These are phyloP conservation scores for Arthrobotrys musiformis DNA, from an alignment of 2,329 filamentous ascomycete genomes.

Conservation along the genomic window DNA sequence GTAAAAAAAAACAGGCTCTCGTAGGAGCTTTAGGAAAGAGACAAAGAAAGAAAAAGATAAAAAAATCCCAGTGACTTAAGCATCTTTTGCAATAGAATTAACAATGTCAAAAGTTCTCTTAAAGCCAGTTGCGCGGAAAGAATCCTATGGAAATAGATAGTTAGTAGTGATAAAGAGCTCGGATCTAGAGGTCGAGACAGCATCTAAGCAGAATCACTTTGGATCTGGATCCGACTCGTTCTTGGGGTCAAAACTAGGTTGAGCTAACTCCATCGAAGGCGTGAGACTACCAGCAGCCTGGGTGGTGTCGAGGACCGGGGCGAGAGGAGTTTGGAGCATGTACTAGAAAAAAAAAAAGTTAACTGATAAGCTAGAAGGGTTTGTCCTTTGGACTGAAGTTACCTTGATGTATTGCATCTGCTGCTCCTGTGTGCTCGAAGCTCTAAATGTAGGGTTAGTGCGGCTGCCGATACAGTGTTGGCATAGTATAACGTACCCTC, in stretches of 20 bases:
- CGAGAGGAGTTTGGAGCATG: constrained; percentile 54
- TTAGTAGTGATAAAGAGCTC: neutral
- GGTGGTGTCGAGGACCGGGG: constrained; percentile 46
- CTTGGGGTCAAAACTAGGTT: constrained; percentile 1
- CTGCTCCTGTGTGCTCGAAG: constrained; percentile 38
- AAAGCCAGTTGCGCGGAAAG: neutral
- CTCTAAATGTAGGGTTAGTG: constrained; percentile 8
- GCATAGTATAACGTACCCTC: constrained; percentile 22
- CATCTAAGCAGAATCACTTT: neutral
- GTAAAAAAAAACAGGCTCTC: neutral
- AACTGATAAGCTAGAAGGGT: neutral
- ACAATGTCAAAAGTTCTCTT: constrained; percentile 19
- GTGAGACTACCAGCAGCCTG: constrained; percentile 40
- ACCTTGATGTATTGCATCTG: constrained; percentile 54
- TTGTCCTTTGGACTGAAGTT: neutral
- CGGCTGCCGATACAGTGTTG: neutral
- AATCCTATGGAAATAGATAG: neutral
- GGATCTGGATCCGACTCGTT: neutral
- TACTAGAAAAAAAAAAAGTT: constrained; percentile 14
- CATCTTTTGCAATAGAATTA: neutral
- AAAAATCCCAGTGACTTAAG: neutral
- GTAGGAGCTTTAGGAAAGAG: neutral
- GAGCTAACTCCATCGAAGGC: constrained; percentile 31
- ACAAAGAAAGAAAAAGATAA: neutral
- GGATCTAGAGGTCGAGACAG: neutral